A percentile compares a stretch with the other conserved stretches of the same genome.
These are phyloP conservation scores for Aspergillus conjunctus DNA, from an alignment of 495 filamentous ascomycete genomes.

Conservation along the genomic window DNA sequence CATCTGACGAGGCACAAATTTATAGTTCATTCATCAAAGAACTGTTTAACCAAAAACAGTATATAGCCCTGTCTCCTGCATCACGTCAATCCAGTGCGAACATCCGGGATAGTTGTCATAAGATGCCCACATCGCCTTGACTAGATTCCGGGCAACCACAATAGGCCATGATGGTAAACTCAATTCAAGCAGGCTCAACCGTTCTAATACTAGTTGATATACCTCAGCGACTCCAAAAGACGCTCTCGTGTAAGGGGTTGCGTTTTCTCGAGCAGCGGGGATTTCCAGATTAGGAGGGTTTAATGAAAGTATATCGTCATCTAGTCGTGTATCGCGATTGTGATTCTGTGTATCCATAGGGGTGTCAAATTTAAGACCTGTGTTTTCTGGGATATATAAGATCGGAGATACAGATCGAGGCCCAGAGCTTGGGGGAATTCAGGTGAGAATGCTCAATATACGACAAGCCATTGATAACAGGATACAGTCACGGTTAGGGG, in stretches of 20 bases:
- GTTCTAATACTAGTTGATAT: conserved; percentile 2
- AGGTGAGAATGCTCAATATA: background rate
- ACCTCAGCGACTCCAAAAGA: background rate
- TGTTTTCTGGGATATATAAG: conserved; percentile 1
- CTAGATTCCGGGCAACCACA: background rate
- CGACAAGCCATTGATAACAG: background rate
- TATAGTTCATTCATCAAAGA: no score
- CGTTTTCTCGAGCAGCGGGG: no score
- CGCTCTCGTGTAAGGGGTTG: background rate
- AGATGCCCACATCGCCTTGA: conserved; percentile 6
- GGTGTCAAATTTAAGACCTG: background rate
- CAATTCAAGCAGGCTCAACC: conserved; percentile 6
- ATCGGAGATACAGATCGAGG: background rate
- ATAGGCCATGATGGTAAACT: conserved; percentile 8
- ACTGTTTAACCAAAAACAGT: conserved; percentile 8
- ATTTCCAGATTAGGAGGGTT: no score
- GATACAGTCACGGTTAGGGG: background rate
- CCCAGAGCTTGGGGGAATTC: conserved; percentile 2
- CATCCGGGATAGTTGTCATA: background rate
- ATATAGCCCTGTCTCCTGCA: conserved; percentile 5
- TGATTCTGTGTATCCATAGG: background rate
- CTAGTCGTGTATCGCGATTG: background rate
- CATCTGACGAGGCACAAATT: no score
- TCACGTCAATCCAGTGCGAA: conserved; percentile 15
- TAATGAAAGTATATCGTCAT: background rate